Percentiles rank a stretch among this genome's conserved stretches.
Conservation (phyloP, 192 early-diverging fungal genomes). For the Umbelopsis ramanniana region DNA sequence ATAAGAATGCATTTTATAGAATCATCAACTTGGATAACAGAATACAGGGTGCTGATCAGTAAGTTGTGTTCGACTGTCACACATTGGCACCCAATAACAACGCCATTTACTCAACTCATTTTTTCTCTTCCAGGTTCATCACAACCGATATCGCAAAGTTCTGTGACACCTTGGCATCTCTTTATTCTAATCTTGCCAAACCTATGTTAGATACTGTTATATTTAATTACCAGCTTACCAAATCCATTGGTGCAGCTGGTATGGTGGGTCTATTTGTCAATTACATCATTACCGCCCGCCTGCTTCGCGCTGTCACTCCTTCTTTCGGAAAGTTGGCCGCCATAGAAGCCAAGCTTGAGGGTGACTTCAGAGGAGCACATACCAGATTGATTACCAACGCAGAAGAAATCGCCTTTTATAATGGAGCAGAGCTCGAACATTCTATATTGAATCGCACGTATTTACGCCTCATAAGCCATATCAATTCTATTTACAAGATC, state of each 20-base stretch:
- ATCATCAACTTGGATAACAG: slow-evolving; percentile 90
- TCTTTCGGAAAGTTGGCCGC: slow-evolving; percentile 95
- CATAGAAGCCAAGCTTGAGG: slow-evolving; percentile 87
- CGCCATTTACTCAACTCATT: neutral
- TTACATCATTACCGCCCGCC: slow-evolving; percentile 74
- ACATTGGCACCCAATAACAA: neutral
- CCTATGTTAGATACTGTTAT: slow-evolving; percentile 93
- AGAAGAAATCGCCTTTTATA: slow-evolving; percentile 95
- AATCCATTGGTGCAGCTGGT: slow-evolving; percentile 83
- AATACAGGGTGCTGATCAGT: slow-evolving; percentile 88
- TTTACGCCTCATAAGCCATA: slow-evolving; percentile 76
- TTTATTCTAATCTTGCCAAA: slow-evolving; percentile 97
- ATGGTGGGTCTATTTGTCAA: slow-evolving; percentile 81
- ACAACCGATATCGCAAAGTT: slow-evolving; percentile 93
- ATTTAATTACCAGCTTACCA: slow-evolving; percentile 91
- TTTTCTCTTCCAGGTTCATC: slow-evolving; percentile 51
- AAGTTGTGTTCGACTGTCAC: slow-evolving; percentile 26
- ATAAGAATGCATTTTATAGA: slow-evolving; percentile 88
- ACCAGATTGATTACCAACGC: slow-evolving; percentile 95
- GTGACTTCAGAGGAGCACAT: slow-evolving; percentile 94
- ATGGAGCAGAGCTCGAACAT: slow-evolving; percentile 87
- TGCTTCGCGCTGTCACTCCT: slow-evolving; percentile 86
- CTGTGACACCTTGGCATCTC: slow-evolving; percentile 82
- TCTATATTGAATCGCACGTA: slow-evolving; percentile 80
- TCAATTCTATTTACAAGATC: slow-evolving; percentile 84